Conservation (phyloP, 2,329 filamentous ascomycete species). For the Zalaria obscura region DNA sequence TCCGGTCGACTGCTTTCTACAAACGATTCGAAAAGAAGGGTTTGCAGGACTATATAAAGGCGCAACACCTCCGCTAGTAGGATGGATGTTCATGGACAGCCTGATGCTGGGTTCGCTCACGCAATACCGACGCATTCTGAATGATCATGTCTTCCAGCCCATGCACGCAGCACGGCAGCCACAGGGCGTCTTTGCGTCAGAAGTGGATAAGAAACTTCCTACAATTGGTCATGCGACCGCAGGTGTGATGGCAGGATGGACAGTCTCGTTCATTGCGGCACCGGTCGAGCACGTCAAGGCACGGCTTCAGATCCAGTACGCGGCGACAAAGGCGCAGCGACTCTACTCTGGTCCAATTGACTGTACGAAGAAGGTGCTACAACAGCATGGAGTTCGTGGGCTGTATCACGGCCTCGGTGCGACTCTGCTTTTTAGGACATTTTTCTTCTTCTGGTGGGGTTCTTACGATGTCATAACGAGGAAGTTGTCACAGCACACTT, state of each 20-base stretch:
- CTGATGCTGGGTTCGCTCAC: slow-evolving; percentile 86
- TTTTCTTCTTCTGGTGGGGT: slow-evolving; percentile 99
- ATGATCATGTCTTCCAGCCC: slow-evolving; percentile 63
- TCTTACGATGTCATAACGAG: slow-evolving; percentile 76
- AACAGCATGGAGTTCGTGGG: slow-evolving; percentile 58
- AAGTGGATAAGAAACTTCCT: slow-evolving; percentile 42
- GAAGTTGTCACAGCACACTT: slow-evolving; percentile 50
- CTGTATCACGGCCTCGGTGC: slow-evolving; percentile 76
- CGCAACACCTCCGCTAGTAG: slow-evolving; percentile 68
- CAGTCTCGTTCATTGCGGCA: slow-evolving; percentile 83
- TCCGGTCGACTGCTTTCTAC: slow-evolving; percentile 69
- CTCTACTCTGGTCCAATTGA: slow-evolving; percentile 81
- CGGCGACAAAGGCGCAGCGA: slow-evolving; percentile 59
- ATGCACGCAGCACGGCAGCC: slow-evolving; percentile 13
- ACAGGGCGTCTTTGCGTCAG: slow-evolving; percentile 9
- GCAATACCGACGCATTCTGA: slow-evolving; percentile 72
- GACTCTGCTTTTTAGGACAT: slow-evolving; percentile 76
- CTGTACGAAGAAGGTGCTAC: slow-evolving; percentile 54
- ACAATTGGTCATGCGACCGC: slow-evolving; percentile 74
- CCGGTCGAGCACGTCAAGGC: slow-evolving; percentile 94
- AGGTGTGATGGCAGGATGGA: slow-evolving; percentile 73
- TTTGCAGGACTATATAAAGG: slow-evolving; percentile 84
- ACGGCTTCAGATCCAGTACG: slow-evolving; percentile 86
- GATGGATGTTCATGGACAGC: slow-evolving; percentile 98
- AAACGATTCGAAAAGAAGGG: slow-evolving; percentile 78